Percentiles rank a stretch among this genome's conserved stretches.
phyloP scores from a whole-genome alignment of 2,329 filamentous ascomycete species.

The Pyrenophora graminea region DNA sequence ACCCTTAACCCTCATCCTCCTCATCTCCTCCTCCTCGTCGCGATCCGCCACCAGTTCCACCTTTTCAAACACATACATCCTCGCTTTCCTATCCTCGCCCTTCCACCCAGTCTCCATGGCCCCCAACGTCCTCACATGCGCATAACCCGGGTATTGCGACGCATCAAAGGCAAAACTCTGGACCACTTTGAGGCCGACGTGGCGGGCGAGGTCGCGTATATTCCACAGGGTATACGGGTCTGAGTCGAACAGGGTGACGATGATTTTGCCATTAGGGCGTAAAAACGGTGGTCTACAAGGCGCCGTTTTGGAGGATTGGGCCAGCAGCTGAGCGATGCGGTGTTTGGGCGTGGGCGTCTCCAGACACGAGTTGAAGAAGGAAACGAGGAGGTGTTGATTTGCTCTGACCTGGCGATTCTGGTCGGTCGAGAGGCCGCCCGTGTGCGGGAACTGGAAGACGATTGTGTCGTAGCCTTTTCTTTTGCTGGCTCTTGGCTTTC shows the following conservation, averaged over 20 bases:
- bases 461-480: conserved; percentile 68
- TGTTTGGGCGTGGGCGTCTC: conserved; percentile 20
- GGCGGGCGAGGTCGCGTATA: conserved; percentile 80
- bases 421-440: conserved; percentile 88
- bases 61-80: conserved; percentile 53
- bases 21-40: conserved; percentile 29
- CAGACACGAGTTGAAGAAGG: conserved; percentile 39
- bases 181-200: conserved; percentile 71
- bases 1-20: conserved; percentile 16
- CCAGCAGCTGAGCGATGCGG: conserved; percentile 18
- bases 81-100: conserved; percentile 53
- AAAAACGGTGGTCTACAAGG: conserved; percentile 47
- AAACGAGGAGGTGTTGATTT: conserved; percentile 58
- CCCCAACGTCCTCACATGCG: conserved; percentile 73
- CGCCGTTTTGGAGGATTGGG: conserved; percentile 3
- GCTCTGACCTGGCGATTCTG: conserved; percentile 91
- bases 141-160: conserved; percentile 72
- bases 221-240: conserved; percentile 98
- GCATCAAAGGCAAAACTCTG: conserved; percentile 72
- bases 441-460: conserved; percentile 96
- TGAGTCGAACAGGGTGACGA: conserved; percentile 89
- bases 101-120: conserved; percentile 56
- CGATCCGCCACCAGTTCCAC: conserved; percentile 34
- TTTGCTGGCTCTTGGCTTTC: too few species aligned
- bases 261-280: conserved; percentile 61